Conservation (phyloP, 2,329 filamentous ascomycete species). For the Hypoxylon sp. region DNA sequence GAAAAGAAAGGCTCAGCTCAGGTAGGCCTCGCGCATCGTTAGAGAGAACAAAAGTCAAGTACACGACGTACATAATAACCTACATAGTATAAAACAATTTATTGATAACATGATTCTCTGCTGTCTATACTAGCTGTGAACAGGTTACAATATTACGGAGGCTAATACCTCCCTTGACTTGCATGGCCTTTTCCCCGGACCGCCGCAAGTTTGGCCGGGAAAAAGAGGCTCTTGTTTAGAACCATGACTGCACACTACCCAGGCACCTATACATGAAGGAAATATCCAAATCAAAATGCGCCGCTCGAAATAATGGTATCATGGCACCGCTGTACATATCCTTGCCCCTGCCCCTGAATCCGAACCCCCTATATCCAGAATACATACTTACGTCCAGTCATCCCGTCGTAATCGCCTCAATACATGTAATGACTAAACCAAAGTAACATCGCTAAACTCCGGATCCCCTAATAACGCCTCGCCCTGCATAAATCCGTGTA, state of each 20-base stretch:
- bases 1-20: too few relatives aligned
- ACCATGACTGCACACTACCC: too few relatives aligned
- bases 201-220: too few relatives aligned
- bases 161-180: too few relatives aligned
- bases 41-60: background rate
- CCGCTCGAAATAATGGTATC: too few relatives aligned
- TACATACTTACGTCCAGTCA: background rate
- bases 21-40: background rate
- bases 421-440: conserved; percentile 19
- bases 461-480: conserved; percentile 20
- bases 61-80: background rate
- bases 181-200: too few relatives aligned
- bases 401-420: background rate
- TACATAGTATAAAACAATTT: background rate
- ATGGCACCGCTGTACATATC: too few relatives aligned
- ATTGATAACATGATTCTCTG: background rate
- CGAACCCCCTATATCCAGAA: background rate
- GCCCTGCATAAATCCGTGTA: conserved; percentile 38
- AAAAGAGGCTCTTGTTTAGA: too few relatives aligned
- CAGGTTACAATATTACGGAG: too few relatives aligned
- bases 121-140: too few relatives aligned
- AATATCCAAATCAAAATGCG: background rate
- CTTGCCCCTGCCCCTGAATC: background rate
- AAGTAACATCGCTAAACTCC: conserved; percentile 19
- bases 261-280: too few relatives aligned